A percentile compares a stretch with the other conserved stretches of the same genome.
These are phyloP conservation scores for Boletus rubescentipes DNA, from an alignment of 768 basidiomycete species.

Conservation along the genomic window DNA sequence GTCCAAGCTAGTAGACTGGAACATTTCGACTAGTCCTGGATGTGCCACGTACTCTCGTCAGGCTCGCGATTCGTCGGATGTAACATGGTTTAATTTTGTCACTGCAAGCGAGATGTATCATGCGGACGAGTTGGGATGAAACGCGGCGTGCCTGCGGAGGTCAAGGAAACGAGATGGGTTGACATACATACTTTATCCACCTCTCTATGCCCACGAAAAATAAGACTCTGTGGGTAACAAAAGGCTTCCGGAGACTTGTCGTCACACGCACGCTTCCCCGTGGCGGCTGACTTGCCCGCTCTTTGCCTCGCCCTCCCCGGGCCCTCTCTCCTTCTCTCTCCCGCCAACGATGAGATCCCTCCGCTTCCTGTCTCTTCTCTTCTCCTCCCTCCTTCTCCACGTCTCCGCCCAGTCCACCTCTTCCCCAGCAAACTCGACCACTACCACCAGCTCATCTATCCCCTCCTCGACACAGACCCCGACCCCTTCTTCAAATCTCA, in stretches of 20 bases:
- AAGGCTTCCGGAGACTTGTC: not conserved
- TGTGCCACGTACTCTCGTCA: not conserved
- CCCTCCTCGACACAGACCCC: not conserved
- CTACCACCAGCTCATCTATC: conserved; percentile 1
- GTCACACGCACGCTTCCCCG: conserved; percentile 17
- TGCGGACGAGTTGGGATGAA: conserved; percentile 9
- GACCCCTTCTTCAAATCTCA: conserved; percentile 35
- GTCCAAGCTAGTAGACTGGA: conserved; percentile 47
- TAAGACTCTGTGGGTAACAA: not conserved
- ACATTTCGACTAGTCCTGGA: conserved; percentile 45
- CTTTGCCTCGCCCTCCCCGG: conserved; percentile 6
- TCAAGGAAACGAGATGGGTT: conserved; percentile 6
- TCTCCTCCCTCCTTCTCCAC: conserved; percentile 28
- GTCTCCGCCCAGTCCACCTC: conserved; percentile 41
- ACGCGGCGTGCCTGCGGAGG: conserved; percentile 20
- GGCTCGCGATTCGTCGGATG: too few species aligned
- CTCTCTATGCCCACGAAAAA: conserved; percentile 8
- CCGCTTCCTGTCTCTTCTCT: conserved; percentile 23
- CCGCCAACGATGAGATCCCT: conserved; percentile 15
- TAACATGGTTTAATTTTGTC: not conserved
- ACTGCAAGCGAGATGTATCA: not conserved
- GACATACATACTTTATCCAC: not conserved
- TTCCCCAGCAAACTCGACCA: conserved; percentile 20
- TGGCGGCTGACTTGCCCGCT: conserved; percentile 32
- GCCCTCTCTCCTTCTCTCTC: not conserved